Percentiles rank a stretch among this genome's conserved stretches.
These are phyloP conservation scores for Glycine soja DNA, from an alignment of 306 rosid genomes.

Conservation along the genomic window DNA sequence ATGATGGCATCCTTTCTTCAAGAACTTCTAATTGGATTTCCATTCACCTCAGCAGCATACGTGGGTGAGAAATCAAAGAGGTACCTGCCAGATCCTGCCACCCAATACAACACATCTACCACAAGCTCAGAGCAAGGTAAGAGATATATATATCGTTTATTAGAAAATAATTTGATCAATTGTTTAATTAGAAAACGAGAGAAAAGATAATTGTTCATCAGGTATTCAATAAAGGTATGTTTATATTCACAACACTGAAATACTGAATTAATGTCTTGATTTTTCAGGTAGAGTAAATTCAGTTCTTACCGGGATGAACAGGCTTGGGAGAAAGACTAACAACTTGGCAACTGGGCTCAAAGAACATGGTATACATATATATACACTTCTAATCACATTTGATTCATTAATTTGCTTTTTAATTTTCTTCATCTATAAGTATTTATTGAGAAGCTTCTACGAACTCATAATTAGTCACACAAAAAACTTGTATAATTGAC, in stretches of 20 bases:
- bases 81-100: conserved; percentile 34
- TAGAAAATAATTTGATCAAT: not conserved
- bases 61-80: not conserved
- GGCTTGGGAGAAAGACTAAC: conserved; percentile 41
- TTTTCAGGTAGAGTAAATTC: conserved; percentile 50
- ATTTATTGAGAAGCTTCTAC: no score
- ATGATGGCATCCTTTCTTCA: conserved; percentile 49
- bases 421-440: no score
- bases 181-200: not conserved
- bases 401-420: no score
- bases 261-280: not conserved
- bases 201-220: not conserved
- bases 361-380: conserved; percentile 21
- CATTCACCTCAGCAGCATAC: conserved; percentile 41
- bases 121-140: conserved; percentile 45
- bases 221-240: not conserved
- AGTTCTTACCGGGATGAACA: conserved; percentile 46
- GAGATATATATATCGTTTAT: not conserved
- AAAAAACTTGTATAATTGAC: no score
- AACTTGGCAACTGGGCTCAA: conserved; percentile 36
- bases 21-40: conserved; percentile 40
- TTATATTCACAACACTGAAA: not conserved
- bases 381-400: not conserved
- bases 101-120: conserved; percentile 29
- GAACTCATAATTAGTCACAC: not conserved